Conservation (phyloP, 805 yeast genomes). For the Hanseniaspora singularis region DNA sequence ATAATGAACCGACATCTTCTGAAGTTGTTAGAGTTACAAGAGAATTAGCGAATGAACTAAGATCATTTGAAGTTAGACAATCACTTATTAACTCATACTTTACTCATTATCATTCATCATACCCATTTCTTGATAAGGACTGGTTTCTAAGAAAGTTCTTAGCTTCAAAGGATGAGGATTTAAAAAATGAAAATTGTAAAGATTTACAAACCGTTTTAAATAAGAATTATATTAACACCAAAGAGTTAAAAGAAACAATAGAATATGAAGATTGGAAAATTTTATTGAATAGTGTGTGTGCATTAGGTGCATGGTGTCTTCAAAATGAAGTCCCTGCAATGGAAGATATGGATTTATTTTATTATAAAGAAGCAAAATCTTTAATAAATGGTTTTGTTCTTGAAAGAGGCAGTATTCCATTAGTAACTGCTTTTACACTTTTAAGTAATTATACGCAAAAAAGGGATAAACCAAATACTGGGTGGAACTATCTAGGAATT, state of each 20-base stretch:
- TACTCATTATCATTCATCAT: constrained; percentile 46
- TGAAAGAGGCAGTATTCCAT: constrained; percentile 47
- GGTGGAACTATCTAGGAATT: constrained; percentile 55
- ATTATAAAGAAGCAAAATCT: constrained; percentile 43
- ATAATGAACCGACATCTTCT: constrained; percentile 18
- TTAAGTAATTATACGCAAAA: constrained; percentile 52
- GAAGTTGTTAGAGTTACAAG: constrained; percentile 14
- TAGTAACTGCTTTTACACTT: constrained; percentile 41
- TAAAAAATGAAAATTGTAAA: not conserved
- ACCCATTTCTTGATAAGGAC: constrained; percentile 48
- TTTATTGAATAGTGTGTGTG: constrained; percentile 44
- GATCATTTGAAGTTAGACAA: constrained; percentile 23
- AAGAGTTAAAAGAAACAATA: constrained; percentile 29
- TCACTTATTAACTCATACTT: constrained; percentile 42
- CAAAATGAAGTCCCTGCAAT: constrained; percentile 38
- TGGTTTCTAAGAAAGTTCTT: constrained; percentile 35
- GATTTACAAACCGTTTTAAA: constrained; percentile 20
- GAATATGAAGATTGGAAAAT: constrained; percentile 35
- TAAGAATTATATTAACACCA: constrained; percentile 32
- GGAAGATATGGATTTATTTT: constrained; percentile 38
- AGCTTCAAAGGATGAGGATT: not conserved
- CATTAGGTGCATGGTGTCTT: constrained; percentile 59
- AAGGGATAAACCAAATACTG: constrained; percentile 54
- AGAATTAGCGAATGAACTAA: constrained; percentile 7
- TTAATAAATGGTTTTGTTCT: constrained; percentile 37